Evolutionary conservation across 345 rosid genomes (phyloP).

Genomic region (Lepidium sativum): DNA sequence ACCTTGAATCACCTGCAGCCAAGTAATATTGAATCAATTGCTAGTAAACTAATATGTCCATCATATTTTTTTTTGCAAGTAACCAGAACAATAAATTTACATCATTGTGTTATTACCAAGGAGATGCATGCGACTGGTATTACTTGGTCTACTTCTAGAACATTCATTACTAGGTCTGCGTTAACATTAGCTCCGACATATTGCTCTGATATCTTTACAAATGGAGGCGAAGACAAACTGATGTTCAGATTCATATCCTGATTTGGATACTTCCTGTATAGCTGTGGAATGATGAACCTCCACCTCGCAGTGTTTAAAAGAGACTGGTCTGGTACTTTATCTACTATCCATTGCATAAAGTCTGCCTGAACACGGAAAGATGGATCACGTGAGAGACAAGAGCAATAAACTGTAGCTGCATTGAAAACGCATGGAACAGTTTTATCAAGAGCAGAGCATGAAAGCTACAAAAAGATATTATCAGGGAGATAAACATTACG

Average conservation of each 20-base stretch:
- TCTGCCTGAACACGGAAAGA: conserved; percentile 54
- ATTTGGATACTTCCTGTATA: conserved; percentile 88
- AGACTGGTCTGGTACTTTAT: conserved; percentile 77
- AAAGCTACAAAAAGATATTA: neutral
- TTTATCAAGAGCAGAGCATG: neutral
- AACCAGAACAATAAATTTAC: neutral
- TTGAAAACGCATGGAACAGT: neutral
- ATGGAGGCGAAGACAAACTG: conserved; percentile 77
- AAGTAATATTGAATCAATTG: neutral
- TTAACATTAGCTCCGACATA: conserved; percentile 66
- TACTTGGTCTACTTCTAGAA: conserved; percentile 49
- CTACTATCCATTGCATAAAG: conserved; percentile 87
- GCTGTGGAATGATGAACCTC: conserved; percentile 83
- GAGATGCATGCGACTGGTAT: conserved; percentile 95
- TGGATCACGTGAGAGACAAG: conserved; percentile 4
- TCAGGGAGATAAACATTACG: neutral
- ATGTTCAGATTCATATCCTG: conserved; percentile 74
- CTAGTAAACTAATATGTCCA: neutral
- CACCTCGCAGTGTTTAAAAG: conserved; percentile 89
- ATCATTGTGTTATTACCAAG: conserved; percentile 34
- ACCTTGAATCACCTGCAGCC: conserved; percentile 55
- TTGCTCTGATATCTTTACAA: conserved; percentile 50
- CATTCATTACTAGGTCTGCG: conserved; percentile 65
- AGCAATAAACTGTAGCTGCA: neutral
- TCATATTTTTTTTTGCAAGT: neutral